Evolutionary conservation across 1,284 basidiomycete genomes (phyloP).

Genomic region (Cryptococcus floricola): DNA sequence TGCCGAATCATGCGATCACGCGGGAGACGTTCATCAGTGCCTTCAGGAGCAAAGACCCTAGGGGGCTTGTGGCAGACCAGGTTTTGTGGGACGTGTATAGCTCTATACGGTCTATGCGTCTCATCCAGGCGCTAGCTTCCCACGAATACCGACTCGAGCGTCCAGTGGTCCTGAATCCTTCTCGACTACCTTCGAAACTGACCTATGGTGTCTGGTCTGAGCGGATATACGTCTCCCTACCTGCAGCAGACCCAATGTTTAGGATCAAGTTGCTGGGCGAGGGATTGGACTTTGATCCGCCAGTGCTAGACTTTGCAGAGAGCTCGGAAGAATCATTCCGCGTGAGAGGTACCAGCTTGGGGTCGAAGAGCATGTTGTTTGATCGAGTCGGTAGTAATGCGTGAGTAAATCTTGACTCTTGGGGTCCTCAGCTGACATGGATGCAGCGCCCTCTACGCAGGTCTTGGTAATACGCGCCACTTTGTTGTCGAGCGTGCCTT

Average conservation of each 20-base stretch:
- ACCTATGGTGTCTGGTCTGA: slow-evolving; percentile 83
- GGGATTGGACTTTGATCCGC: slow-evolving; percentile 79
- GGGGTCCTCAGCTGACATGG: background rate
- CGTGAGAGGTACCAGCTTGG: slow-evolving; percentile 75
- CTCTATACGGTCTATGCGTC: slow-evolving; percentile 65
- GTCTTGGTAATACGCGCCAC: slow-evolving; percentile 68
- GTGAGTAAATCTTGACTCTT: slow-evolving; percentile 25
- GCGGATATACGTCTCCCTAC: slow-evolving; percentile 73
- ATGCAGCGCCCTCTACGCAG: slow-evolving; percentile 61
- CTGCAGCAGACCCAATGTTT: slow-evolving; percentile 71
- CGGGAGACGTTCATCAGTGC: slow-evolving; percentile 71
- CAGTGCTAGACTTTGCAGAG: slow-evolving; percentile 69
- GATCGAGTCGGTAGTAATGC: slow-evolving; percentile 74
- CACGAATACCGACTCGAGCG: slow-evolving; percentile 30
- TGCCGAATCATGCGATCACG: slow-evolving; percentile 62
- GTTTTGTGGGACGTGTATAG: slow-evolving; percentile 70
- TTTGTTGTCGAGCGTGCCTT: slow-evolving; percentile 82
- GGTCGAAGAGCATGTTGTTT: slow-evolving; percentile 73
- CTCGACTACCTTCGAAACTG: slow-evolving; percentile 66
- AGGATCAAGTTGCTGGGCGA: slow-evolving; percentile 76
- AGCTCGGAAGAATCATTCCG: slow-evolving; percentile 78
- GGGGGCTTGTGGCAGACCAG: slow-evolving; percentile 65
- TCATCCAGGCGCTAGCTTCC: slow-evolving; percentile 65
- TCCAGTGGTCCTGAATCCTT: slow-evolving; percentile 61
- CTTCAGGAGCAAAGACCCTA: slow-evolving; percentile 69